Percentiles rank a stretch among this genome's conserved stretches.
These are phyloP conservation scores for Inosperma sp. DNA, from an alignment of 768 basidiomycete genomes.

Conservation along the genomic window DNA sequence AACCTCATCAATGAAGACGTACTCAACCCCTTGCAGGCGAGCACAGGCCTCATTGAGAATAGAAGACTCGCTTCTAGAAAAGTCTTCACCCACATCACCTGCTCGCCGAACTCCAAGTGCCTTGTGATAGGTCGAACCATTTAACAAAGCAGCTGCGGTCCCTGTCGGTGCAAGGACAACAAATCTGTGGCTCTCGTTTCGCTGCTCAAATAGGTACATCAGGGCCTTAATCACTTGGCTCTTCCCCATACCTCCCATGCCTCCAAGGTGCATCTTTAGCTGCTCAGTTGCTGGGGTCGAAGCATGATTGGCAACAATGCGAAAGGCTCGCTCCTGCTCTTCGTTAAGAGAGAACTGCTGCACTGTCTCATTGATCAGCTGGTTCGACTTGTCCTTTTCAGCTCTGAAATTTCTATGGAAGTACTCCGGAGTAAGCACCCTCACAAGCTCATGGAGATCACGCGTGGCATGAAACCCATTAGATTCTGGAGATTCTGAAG, in stretches of 20 bases:
- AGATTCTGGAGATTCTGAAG: no score
- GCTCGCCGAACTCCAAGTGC: constrained; percentile 22
- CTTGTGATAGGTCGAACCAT: constrained; percentile 36
- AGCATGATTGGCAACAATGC: constrained; percentile 25
- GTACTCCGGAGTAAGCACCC: not conserved
- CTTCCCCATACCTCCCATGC: constrained; percentile 34
- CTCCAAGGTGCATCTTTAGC: constrained; percentile 30
- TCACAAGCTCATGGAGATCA: not conserved
- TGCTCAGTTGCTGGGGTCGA: constrained; percentile 15
- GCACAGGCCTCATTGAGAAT: constrained; percentile 15
- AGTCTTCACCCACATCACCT: not conserved
- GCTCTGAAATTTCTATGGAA: not conserved
- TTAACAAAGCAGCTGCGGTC: constrained; percentile 27
- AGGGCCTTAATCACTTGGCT: constrained; percentile 25
- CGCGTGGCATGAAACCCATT: no score
- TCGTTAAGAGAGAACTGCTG: constrained; percentile 18
- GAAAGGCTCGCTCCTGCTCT: constrained; percentile 31
- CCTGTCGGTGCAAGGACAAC: constrained; percentile 32
- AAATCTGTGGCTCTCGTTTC: constrained; percentile 21
- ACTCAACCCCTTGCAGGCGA: constrained; percentile 30
- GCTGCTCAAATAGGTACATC: constrained; percentile 17
- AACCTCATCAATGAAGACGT: constrained; percentile 41
- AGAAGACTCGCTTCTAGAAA: not conserved
- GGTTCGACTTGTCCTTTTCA: constrained; percentile 16
- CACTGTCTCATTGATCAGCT: not conserved